These are phyloP conservation scores for Paraurostyla sp. DNA, from an alignment of 73 alveolate species.

Conservation along the genomic window DNA sequence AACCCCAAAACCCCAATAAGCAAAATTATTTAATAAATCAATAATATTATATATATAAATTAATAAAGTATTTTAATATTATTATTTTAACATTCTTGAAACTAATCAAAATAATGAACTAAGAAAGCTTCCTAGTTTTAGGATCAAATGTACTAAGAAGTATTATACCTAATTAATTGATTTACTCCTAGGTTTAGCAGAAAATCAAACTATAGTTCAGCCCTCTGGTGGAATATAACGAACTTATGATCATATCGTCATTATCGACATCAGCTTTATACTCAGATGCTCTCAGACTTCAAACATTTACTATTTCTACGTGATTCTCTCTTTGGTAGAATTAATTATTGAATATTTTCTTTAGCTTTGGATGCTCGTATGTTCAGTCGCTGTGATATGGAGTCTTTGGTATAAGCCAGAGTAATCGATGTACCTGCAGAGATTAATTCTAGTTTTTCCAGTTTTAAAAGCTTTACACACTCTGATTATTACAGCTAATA, in stretches of 20 bases:
- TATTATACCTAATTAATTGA: no score
- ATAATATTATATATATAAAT: not conserved
- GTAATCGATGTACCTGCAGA: slow-evolving; percentile 9
- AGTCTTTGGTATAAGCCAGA: slow-evolving; percentile 30
- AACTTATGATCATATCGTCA: slow-evolving; percentile 9
- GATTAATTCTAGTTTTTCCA: slow-evolving; percentile 34
- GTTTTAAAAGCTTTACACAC: slow-evolving; percentile 38
- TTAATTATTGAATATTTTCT: not conserved
- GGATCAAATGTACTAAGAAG: not conserved
- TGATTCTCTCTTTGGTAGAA: not conserved
- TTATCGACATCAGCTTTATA: slow-evolving; percentile 22
- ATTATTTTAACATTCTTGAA: not conserved
- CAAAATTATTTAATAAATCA: not conserved
- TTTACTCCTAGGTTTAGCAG: not conserved
- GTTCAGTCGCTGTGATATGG: not conserved
- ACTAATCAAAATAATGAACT: not conserved
- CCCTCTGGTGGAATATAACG: not conserved
- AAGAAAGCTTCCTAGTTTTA: not conserved
- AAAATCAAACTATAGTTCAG: not conserved
- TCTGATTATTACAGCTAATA: slow-evolving; percentile 28
- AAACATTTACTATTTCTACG: not conserved
- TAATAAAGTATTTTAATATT: not conserved
- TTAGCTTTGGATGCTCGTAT: slow-evolving; percentile 9
- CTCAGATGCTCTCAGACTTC: slow-evolving; percentile 23
- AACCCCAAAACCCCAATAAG: slow-evolving; percentile 22